Percentiles rank a stretch among this genome's conserved stretches.
Conservation (phyloP, 1,139 yeast species). For the Citeromyces hawaiiensis region DNA sequence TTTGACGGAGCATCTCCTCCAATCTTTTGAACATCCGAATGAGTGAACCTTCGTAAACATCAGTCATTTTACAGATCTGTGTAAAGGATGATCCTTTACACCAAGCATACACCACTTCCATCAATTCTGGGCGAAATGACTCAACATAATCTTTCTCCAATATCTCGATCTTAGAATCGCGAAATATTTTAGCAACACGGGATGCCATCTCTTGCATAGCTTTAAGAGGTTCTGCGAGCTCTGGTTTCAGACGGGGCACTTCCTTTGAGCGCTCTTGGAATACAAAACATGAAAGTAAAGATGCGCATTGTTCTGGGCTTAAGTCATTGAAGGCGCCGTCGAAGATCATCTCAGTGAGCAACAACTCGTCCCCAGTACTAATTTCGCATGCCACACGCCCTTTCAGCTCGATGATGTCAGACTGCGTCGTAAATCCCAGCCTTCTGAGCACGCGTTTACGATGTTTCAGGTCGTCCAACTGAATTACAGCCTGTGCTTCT, state of each 20-base stretch:
- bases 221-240: conserved; percentile 79
- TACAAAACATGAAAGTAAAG: conserved; percentile 84
- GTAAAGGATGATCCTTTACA: conserved; percentile 93
- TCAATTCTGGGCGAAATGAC: conserved; percentile 78
- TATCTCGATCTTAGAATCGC: conserved; percentile 80
- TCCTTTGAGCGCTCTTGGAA: conserved; percentile 94
- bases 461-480: conserved; percentile 83
- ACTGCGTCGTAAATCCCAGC: conserved; percentile 25
- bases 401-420: conserved; percentile 79
- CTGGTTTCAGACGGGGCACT: conserved; percentile 73
- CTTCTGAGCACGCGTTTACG: conserved; percentile 83
- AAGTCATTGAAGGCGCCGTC: conserved; percentile 89
- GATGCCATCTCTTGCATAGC: conserved; percentile 82
- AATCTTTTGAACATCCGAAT: conserved; percentile 88
- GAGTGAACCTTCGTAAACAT: conserved; percentile 93
- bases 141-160: conserved; percentile 88
- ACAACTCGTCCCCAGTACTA: conserved; percentile 84
- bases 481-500: conserved; percentile 86
- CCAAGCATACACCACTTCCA: conserved; percentile 91
- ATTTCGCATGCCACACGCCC: conserved; percentile 84
- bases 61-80: conserved; percentile 96
- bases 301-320: conserved; percentile 83
- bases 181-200: conserved; percentile 76
- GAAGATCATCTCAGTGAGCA: conserved; percentile 83
- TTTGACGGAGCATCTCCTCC: conserved; percentile 85